Evolutionary conservation across 441 rosid genomes (phyloP).

Genomic region (Mallotus japonicus): DNA sequence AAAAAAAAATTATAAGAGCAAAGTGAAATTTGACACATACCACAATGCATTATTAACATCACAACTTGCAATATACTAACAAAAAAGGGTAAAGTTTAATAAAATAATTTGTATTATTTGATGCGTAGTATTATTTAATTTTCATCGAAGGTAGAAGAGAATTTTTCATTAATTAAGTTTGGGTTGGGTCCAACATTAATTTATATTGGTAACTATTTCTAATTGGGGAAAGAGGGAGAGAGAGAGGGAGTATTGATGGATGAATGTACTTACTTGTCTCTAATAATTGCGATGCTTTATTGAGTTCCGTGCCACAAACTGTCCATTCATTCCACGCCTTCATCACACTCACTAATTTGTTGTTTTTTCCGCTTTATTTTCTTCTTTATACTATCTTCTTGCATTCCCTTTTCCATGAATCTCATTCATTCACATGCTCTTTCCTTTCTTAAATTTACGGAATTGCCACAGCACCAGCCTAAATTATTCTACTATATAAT

Average conservation of each 20-base stretch:
- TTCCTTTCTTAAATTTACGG: not conserved
- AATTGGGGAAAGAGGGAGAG: not conserved
- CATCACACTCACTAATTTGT: not conserved
- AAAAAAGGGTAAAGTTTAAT: too few species aligned
- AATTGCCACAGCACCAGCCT: not conserved
- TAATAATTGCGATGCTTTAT: constrained; percentile 42
- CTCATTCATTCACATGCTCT: not conserved
- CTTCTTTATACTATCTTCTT: not conserved
- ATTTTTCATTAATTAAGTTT: too few species aligned
- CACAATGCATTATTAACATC: too few species aligned
- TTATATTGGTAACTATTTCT: too few species aligned
- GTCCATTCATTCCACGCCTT: constrained; percentile 7
- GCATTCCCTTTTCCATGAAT: not conserved
- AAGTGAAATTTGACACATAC: too few species aligned
- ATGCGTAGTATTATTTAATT: too few species aligned
- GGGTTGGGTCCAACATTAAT: too few species aligned
- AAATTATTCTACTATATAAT: too few species aligned
- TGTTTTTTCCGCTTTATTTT: not conserved
- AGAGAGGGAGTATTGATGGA: not conserved
- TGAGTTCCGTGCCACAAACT: constrained; percentile 48
- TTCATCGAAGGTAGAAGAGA: too few species aligned
- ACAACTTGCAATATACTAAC: too few species aligned
- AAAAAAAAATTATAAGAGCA: too few species aligned
- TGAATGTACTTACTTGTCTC: not conserved
- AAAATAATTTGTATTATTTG: too few species aligned